A percentile compares a stretch with the other conserved stretches of the same genome.
Evolutionary conservation across 1,139 yeast species (phyloP).

Genomic region (Geotrichum aggregatum): DNA sequence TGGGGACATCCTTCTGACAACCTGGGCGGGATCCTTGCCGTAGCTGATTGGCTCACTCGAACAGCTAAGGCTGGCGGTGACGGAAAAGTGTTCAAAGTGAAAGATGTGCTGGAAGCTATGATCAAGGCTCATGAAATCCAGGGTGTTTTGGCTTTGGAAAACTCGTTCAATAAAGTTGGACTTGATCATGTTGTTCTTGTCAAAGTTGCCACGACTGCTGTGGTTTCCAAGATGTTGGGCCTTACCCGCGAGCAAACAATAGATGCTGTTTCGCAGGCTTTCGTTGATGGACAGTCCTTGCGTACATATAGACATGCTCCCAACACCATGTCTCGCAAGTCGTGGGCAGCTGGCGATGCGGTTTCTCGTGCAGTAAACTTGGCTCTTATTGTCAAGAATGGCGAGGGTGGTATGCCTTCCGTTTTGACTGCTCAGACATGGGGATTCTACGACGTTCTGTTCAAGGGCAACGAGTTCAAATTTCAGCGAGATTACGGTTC

Average conservation of each 20-base stretch:
- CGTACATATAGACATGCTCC: conserved; percentile 62
- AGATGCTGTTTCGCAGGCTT: conserved; percentile 56
- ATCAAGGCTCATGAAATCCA: conserved; percentile 61
- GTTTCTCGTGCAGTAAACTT: conserved; percentile 56
- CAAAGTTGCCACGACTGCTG: conserved; percentile 60
- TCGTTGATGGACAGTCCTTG: conserved; percentile 55
- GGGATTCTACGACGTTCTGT: conserved; percentile 59
- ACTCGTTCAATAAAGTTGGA: conserved; percentile 58
- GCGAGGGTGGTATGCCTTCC: conserved; percentile 56
- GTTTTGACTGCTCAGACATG: conserved; percentile 54
- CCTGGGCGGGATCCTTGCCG: conserved; percentile 55
- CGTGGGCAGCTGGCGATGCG: conserved; percentile 68
- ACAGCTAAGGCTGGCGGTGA: conserved; percentile 43
- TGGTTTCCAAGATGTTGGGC: conserved; percentile 52
- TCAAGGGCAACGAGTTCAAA: conserved; percentile 49
- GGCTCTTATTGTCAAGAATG: conserved; percentile 50
- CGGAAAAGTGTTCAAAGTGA: conserved; percentile 45
- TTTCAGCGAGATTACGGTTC: conserved; percentile 54
- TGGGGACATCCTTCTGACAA: conserved; percentile 66
- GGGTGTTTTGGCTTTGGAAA: conserved; percentile 54
- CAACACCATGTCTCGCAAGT: conserved; percentile 57
- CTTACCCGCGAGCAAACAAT: conserved; percentile 48
- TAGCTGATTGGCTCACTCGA: conserved; percentile 54
- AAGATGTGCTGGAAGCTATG: conserved; percentile 52
- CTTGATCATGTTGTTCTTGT: conserved; percentile 56